Evolutionary conservation across 108 stramenopile genomes (phyloP).

Genomic region (Licmophora abbreviata): DNA sequence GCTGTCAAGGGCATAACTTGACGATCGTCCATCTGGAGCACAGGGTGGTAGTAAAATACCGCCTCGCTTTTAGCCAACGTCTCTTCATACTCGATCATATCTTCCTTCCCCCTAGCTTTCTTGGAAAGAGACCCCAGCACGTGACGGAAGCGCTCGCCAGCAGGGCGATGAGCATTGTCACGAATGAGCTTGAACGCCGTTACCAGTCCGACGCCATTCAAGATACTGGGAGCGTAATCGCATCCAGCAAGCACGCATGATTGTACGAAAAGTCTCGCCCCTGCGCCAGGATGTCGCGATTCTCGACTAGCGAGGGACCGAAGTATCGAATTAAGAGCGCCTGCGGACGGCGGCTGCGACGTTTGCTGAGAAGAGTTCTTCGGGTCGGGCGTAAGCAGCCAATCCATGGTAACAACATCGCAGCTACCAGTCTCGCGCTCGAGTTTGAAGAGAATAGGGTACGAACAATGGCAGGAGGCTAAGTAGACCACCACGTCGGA

Average conservation of each 20-base stretch:
- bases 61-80: slow-evolving; percentile 65
- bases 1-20: neutral
- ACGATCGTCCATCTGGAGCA: slow-evolving; percentile 6
- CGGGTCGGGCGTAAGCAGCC: slow-evolving; percentile 39
- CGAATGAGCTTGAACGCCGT: slow-evolving; percentile 82
- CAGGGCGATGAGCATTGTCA: slow-evolving; percentile 45
- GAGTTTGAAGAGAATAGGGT: slow-evolving; percentile 79
- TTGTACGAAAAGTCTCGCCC: slow-evolving; percentile 84
- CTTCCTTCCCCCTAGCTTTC: slow-evolving; percentile 20
- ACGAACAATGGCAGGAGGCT: slow-evolving; percentile 39
- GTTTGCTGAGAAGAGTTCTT: neutral
- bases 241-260: slow-evolving; percentile 93
- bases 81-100: slow-evolving; percentile 48
- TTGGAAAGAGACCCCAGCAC: slow-evolving; percentile 29
- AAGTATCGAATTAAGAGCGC: slow-evolving; percentile 35
- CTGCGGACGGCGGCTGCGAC: slow-evolving; percentile 6
- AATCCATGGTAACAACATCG: slow-evolving; percentile 73
- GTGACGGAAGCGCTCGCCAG: slow-evolving; percentile 36
- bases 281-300: slow-evolving; percentile 38
- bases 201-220: slow-evolving; percentile 84
- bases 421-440: slow-evolving; percentile 62
- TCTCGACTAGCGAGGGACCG: slow-evolving; percentile 36
- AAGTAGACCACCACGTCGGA: slow-evolving; percentile 79
- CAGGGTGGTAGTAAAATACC: slow-evolving; percentile 81
- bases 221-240: slow-evolving; percentile 78